phyloP scores from a whole-genome alignment of 495 filamentous ascomycete species.

The Talaromyces wortmannii region DNA sequence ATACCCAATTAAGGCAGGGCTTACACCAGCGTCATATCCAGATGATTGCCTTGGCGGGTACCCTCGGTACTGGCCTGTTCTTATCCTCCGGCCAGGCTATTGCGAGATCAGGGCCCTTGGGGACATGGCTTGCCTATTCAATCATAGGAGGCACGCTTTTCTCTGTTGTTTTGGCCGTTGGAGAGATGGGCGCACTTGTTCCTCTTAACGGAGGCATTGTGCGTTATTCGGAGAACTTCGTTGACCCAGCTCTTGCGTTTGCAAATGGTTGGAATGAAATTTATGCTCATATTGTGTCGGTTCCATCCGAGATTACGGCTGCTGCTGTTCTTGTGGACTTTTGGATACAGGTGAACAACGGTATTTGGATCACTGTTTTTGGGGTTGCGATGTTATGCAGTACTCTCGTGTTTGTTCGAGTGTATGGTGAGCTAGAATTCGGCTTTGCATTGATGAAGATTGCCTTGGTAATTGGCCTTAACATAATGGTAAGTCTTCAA shows the following conservation, averaged over 20 bases:
- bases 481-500: slow-evolving; percentile 20
- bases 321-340: slow-evolving; percentile 43
- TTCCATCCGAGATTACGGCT: slow-evolving; percentile 35
- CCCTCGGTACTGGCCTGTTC: slow-evolving; percentile 27
- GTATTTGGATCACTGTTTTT: slow-evolving; percentile 40
- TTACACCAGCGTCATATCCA: slow-evolving; percentile 29
- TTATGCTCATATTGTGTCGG: slow-evolving; percentile 24
- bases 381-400: slow-evolving; percentile 34
- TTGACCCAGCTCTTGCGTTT: slow-evolving; percentile 22
- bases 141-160: slow-evolving; percentile 13
- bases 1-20: slow-evolving; percentile 6
- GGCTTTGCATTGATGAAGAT: slow-evolving; percentile 37
- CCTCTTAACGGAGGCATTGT: slow-evolving; percentile 22
- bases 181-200: slow-evolving; percentile 10
- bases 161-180: slow-evolving; percentile 10
- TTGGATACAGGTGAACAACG: slow-evolving; percentile 28
- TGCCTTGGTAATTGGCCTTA: slow-evolving; percentile 35
- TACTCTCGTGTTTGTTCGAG: slow-evolving; percentile 29
- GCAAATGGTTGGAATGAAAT: slow-evolving; percentile 23
- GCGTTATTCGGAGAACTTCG: slow-evolving; percentile 17
- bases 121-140: slow-evolving; percentile 24
- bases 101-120: slow-evolving; percentile 52
- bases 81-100: slow-evolving; percentile 49
- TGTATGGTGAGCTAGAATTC: slow-evolving; percentile 44
- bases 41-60: slow-evolving; percentile 41